A percentile compares a stretch with the other conserved stretches of the same genome.
phyloP scores from a whole-genome alignment of 768 basidiomycete species.

The Agrocybe chaxingu region DNA sequence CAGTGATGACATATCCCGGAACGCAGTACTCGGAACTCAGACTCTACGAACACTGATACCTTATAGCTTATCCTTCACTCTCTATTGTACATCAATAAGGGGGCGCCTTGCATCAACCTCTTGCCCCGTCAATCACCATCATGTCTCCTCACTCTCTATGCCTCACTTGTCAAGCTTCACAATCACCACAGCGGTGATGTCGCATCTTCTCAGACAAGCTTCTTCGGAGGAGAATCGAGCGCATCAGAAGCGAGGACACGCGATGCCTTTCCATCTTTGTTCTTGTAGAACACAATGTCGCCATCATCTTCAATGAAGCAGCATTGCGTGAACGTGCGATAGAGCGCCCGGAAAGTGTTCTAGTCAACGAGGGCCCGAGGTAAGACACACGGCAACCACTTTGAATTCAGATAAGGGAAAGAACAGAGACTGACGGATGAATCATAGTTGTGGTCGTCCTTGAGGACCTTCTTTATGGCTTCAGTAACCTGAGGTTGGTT shows the following conservation, averaged over 20 bases:
- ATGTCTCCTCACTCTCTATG: neutral
- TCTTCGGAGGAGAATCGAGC: constrained; percentile 13
- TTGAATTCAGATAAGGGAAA: neutral
- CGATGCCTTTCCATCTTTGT: constrained; percentile 40
- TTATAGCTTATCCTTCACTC: too few species aligned
- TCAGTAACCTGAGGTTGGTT: constrained; percentile 58
- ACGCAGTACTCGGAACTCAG: too few species aligned
- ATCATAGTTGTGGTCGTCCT: constrained; percentile 60
- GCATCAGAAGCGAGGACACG: constrained; percentile 29
- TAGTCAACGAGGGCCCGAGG: constrained; percentile 13
- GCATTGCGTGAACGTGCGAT: constrained; percentile 58
- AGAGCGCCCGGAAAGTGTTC: constrained; percentile 58
- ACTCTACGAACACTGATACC: too few species aligned
- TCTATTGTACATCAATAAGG: too few species aligned
- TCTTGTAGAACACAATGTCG: constrained; percentile 60
- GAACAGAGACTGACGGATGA: constrained; percentile 41
- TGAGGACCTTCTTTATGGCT: constrained; percentile 48
- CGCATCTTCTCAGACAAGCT: constrained; percentile 9
- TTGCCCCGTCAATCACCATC: neutral
- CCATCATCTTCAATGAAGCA: constrained; percentile 64
- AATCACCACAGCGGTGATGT: neutral
- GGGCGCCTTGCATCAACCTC: neutral
- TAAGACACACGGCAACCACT: neutral
- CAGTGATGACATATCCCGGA: too few species aligned
- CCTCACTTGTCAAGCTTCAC: neutral